phyloP scores from a whole-genome alignment of 768 basidiomycete genomes.

The Kwoniella mangroviensis region DNA sequence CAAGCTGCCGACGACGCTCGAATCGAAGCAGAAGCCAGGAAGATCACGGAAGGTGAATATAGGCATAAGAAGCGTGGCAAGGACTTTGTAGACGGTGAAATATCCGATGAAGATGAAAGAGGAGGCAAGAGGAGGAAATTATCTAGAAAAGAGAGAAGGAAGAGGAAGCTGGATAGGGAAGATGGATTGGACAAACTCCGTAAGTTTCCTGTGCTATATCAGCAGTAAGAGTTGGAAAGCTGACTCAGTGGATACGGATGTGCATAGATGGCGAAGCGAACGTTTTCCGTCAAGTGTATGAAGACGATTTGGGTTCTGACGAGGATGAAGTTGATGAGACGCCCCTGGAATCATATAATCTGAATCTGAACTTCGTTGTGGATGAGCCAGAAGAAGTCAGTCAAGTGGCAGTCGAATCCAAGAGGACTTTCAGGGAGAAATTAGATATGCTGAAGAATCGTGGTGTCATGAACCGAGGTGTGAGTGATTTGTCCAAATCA shows the following conservation, averaged over 20 bases:
- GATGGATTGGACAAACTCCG: slow-evolving; percentile 41
- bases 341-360: slow-evolving; percentile 1
- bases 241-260: too few relatives aligned
- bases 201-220: slow-evolving; percentile 15
- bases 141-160: slow-evolving; percentile 31
- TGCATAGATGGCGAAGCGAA: slow-evolving; percentile 38
- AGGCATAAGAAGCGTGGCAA: slow-evolving; percentile 36
- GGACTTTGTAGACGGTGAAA: slow-evolving; percentile 42
- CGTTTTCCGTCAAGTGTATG: slow-evolving; percentile 31
- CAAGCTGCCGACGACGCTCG: slow-evolving; percentile 45
- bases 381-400: background rate
- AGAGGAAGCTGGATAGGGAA: slow-evolving; percentile 33
- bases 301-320: slow-evolving; percentile 35
- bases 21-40: slow-evolving; percentile 36
- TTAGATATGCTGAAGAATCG: slow-evolving; percentile 21
- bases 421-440: slow-evolving; percentile 13
- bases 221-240: too few relatives aligned
- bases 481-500: slow-evolving; percentile 8
- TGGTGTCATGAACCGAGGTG: slow-evolving; percentile 28
- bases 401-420: background rate
- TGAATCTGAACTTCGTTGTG: background rate
- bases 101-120: slow-evolving; percentile 27
- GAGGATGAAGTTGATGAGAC: slow-evolving; percentile 30
- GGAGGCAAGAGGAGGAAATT: slow-evolving; percentile 4
- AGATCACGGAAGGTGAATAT: slow-evolving; percentile 45